phyloP scores from a whole-genome alignment of 1,139 yeast species.

The Hemisphaericaspora xylofermentans region DNA sequence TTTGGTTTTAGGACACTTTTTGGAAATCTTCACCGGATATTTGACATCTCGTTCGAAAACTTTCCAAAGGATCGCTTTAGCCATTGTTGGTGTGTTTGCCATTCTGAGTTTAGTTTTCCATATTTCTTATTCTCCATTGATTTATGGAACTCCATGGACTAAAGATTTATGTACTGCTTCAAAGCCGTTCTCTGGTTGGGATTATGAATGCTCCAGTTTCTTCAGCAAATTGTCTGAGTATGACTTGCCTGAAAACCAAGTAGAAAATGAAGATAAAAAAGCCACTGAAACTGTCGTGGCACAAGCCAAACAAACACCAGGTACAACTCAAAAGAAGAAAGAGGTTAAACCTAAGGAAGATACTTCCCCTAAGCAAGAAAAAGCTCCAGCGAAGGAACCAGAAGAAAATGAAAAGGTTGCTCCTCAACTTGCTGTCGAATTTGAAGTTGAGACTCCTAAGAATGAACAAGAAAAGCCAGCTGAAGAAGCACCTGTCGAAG shows the following conservation, averaged over 20 bases:
- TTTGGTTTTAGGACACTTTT: conserved; percentile 76
- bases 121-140: conserved; percentile 65
- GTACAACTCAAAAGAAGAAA: background rate
- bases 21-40: conserved; percentile 64
- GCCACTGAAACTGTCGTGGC: conserved; percentile 16
- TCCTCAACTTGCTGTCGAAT: conserved; percentile 26
- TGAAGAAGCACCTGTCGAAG: conserved; percentile 7
- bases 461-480: conserved; percentile 4
- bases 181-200: conserved; percentile 70
- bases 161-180: conserved; percentile 59
- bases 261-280: conserved; percentile 16
- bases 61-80: conserved; percentile 39
- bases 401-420: conserved; percentile 17
- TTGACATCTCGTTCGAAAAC: conserved; percentile 30
- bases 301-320: conserved; percentile 17
- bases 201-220: conserved; percentile 73
- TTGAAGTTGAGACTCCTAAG: conserved; percentile 12
- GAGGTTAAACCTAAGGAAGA: conserved; percentile 2
- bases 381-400: conserved; percentile 4
- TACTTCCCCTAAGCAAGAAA: conserved; percentile 7
- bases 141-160: conserved; percentile 86
- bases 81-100: conserved; percentile 48
- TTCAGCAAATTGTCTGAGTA: conserved; percentile 32
- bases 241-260: conserved; percentile 14
- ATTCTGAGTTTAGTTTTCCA: conserved; percentile 56